Evolutionary conservation across 345 rosid species (phyloP).

Genomic region (Jatropha curcas): DNA sequence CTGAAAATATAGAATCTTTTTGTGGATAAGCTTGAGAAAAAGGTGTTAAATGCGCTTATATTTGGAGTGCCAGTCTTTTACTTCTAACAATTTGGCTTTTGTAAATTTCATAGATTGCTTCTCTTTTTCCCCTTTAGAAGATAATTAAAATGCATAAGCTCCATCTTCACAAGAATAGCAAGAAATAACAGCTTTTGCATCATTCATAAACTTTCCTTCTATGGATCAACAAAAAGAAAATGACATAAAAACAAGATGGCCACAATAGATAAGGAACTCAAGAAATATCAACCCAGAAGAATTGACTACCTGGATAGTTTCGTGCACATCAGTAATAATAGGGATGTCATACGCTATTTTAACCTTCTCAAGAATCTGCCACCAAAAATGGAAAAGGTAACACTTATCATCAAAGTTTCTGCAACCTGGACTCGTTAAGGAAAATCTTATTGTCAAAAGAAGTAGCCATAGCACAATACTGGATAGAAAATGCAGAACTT

Average conservation of each 20-base stretch:
- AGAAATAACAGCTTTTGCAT: too few relatives aligned
- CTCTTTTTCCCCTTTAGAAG: too few relatives aligned
- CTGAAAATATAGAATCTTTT: too few relatives aligned
- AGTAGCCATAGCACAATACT: neutral
- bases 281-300: slow-evolving; percentile 1
- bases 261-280: neutral
- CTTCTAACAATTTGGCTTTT: neutral
- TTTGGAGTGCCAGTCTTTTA: too few relatives aligned
- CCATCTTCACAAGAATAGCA: neutral
- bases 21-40: neutral
- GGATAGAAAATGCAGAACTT: neutral
- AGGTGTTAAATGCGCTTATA: too few relatives aligned
- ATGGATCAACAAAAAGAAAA: neutral
- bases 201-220: neutral
- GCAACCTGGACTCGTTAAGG: neutral
- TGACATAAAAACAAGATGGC: neutral
- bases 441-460: neutral
- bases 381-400: slow-evolving; percentile 18
- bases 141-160: neutral
- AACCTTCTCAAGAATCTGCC: slow-evolving; percentile 96
- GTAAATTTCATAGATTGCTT: too few relatives aligned
- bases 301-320: slow-evolving; percentile 63
- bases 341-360: slow-evolving; percentile 83
- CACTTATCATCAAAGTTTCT: neutral
- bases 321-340: slow-evolving; percentile 93